Evolutionary conservation across 2,329 filamentous ascomycete genomes (phyloP).

Genomic region (Trichoderma oligosporum): DNA sequence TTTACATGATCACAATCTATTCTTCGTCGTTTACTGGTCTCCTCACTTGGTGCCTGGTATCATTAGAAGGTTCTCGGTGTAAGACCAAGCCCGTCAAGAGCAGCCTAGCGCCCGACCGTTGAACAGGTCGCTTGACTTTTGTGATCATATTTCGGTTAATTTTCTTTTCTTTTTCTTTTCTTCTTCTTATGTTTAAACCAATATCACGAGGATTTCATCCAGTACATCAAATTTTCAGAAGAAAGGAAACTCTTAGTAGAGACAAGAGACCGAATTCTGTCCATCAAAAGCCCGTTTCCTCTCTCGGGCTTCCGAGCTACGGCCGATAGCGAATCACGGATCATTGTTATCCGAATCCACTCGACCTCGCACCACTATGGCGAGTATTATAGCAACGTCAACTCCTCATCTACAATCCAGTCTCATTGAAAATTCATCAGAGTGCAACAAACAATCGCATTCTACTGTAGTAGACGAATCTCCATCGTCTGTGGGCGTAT

Average conservation of each 20-base stretch:
- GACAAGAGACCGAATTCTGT: background rate
- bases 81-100: background rate
- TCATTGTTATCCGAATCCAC: slow-evolving; percentile 7
- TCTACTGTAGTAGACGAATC: background rate
- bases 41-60: background rate
- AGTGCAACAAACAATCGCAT: background rate
- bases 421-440: background rate
- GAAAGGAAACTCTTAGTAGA: background rate
- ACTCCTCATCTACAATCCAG: slow-evolving; percentile 8
- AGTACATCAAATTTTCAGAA: background rate
- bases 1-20: slow-evolving; percentile 1
- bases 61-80: slow-evolving; percentile 3
- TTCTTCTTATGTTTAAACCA: too few relatives aligned
- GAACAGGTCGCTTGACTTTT: background rate
- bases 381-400: slow-evolving; percentile 18
- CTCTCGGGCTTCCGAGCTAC: slow-evolving; percentile 29
- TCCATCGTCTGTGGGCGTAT: background rate
- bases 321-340: slow-evolving; percentile 19
- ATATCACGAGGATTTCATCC: background rate
- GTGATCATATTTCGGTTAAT: background rate
- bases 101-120: background rate
- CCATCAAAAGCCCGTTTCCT: slow-evolving; percentile 18
- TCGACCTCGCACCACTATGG: slow-evolving; percentile 17
- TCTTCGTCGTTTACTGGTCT: background rate
- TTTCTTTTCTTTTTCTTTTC: background rate